These are phyloP conservation scores for Camelina sativa DNA, from an alignment of 345 rosid species.

Conservation along the genomic window DNA sequence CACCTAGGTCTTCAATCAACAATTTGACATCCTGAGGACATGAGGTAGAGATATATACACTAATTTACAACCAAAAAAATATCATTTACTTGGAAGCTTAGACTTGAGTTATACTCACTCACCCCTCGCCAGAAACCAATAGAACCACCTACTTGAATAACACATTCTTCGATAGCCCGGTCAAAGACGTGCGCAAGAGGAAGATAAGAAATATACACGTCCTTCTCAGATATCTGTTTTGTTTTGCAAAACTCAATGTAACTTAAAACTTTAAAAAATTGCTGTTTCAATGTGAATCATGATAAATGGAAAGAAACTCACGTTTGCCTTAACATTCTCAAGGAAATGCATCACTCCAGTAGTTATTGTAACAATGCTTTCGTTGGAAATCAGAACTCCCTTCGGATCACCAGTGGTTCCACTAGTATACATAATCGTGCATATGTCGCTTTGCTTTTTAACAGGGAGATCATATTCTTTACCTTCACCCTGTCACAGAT, in stretches of 20 bases:
- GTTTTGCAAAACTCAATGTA: not conserved
- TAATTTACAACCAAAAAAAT: not conserved
- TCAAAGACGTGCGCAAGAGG: constrained; percentile 98
- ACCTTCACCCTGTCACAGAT: constrained; percentile 59
- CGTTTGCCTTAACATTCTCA: constrained; percentile 65
- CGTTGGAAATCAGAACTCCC: constrained; percentile 93
- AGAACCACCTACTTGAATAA: constrained; percentile 75
- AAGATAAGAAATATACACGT: constrained; percentile 89
- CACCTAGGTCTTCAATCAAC: constrained; percentile 88
- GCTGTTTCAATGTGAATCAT: not conserved
- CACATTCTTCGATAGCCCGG: constrained; percentile 83
- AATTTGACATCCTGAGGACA: constrained; percentile 76
- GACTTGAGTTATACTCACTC: constrained; percentile 37
- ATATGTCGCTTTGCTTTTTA: constrained; percentile 73
- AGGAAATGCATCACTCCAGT: constrained; percentile 75
- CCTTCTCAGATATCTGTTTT: constrained; percentile 47
- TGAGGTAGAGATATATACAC: not conserved
- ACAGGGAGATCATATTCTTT: constrained; percentile 74
- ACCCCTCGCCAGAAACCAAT: constrained; percentile 99
- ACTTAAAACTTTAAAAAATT: not conserved
- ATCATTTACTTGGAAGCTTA: not conserved
- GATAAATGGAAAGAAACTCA: constrained; percentile 37
- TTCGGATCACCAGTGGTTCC: constrained; percentile 99
- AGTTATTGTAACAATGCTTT: constrained; percentile 72
- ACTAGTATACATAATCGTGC: constrained; percentile 98